A percentile compares a stretch with the other conserved stretches of the same genome.
phyloP scores from a whole-genome alignment of 2,329 filamentous ascomycete species.

The Bipolaris gigantea region DNA sequence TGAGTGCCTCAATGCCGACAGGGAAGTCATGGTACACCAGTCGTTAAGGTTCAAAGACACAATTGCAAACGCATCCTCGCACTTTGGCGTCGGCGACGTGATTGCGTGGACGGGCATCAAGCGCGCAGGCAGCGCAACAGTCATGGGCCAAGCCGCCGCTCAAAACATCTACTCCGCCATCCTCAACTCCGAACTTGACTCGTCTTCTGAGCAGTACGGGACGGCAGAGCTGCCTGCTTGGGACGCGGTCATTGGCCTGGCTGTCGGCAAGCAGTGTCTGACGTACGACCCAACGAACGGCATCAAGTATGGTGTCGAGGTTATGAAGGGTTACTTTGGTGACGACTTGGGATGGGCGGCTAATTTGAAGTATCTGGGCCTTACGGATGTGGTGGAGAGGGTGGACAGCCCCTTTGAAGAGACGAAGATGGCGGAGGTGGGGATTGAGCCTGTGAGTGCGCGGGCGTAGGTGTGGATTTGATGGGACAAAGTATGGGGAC shows the following conservation, averaged over 20 bases:
- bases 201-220: constrained; percentile 20
- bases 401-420: constrained; percentile 19
- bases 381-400: constrained; percentile 41
- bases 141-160: constrained; percentile 68
- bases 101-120: constrained; percentile 77
- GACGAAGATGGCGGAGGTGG: constrained; percentile 33
- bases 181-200: constrained; percentile 36
- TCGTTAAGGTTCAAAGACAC: constrained; percentile 59
- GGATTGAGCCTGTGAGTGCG: constrained; percentile 33
- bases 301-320: constrained; percentile 62
- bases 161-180: constrained; percentile 55
- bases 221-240: constrained; percentile 36
- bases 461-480: constrained; percentile 16
- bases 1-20: constrained; percentile 62
- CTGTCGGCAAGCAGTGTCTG: constrained; percentile 70
- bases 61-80: constrained; percentile 60
- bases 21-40: constrained; percentile 63
- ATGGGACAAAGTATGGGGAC: no score
- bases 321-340: constrained; percentile 66
- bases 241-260: constrained; percentile 66
- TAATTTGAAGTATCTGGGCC: constrained; percentile 37
- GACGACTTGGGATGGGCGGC: constrained; percentile 62
- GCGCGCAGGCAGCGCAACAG: constrained; percentile 74
- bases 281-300: constrained; percentile 62
- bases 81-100: constrained; percentile 73